Conservation (phyloP, 495 filamentous ascomycete species). For the Tetracladium setigerum region DNA sequence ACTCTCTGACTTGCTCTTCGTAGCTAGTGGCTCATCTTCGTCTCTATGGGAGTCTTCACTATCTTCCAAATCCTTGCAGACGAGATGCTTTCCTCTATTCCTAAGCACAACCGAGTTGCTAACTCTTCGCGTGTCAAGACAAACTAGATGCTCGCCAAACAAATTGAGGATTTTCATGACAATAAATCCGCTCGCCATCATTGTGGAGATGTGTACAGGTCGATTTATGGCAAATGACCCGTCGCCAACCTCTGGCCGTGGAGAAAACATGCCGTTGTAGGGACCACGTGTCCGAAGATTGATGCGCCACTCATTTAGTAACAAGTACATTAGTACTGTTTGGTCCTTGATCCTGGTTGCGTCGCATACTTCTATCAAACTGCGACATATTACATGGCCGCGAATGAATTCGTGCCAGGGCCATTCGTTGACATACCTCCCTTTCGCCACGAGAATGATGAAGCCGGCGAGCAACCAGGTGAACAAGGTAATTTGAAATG, state of each 20-base stretch:
- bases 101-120: no score
- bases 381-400: conserved; percentile 19
- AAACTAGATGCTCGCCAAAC: no score
- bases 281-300: background rate
- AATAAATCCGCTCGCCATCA: no score
- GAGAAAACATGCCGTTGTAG: background rate
- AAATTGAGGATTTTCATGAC: no score
- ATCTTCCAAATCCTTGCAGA: no score
- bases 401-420: conserved; percentile 29
- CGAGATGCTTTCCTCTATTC: no score
- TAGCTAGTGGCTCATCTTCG: no score
- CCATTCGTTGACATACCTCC: conserved; percentile 26
- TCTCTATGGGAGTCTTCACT: no score
- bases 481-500: conserved; percentile 29
- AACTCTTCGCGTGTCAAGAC: no score
- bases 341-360: conserved; percentile 25
- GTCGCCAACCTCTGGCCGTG: background rate
- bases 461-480: conserved; percentile 27
- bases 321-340: conserved; percentile 23
- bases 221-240: no score
- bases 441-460: conserved; percentile 24
- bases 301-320: conserved; percentile 16
- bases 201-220: no score
- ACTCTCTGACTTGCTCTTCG: no score
- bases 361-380: conserved; percentile 23